phyloP scores from a whole-genome alignment of 306 rosid species.

The Cicer yamashitae region DNA sequence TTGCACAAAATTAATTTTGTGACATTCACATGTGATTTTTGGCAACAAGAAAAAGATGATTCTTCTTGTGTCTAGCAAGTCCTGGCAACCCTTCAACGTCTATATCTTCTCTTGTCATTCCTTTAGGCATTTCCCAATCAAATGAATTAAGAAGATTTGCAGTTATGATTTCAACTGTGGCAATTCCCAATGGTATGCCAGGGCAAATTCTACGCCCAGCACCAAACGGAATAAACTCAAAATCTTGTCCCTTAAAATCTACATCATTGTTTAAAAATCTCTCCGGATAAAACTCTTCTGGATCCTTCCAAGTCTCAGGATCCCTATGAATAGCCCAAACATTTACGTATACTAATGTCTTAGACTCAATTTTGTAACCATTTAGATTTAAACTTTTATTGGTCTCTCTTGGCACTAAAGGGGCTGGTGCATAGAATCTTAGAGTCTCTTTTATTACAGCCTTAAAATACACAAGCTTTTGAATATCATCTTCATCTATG shows the following conservation, averaged over 20 bases:
- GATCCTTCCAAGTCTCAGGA: neutral
- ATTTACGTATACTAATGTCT: neutral
- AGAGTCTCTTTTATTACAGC: slow-evolving; percentile 14
- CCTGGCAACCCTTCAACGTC: slow-evolving; percentile 6
- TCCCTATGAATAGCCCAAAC: slow-evolving; percentile 16
- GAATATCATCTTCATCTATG: slow-evolving; percentile 21
- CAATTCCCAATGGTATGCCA: slow-evolving; percentile 3
- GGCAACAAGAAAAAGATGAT: slow-evolving; percentile 12
- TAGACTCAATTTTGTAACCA: neutral
- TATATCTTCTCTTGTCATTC: neutral
- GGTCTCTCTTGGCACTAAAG: neutral
- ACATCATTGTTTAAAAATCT: slow-evolving; percentile 4
- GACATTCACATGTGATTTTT: neutral
- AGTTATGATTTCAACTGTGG: neutral
- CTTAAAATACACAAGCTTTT: slow-evolving; percentile 13
- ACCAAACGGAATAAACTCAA: slow-evolving; percentile 8
- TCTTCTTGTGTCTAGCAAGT: slow-evolving; percentile 19
- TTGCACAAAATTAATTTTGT: neutral
- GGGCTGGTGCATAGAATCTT: slow-evolving; percentile 9
- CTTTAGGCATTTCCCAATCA: slow-evolving; percentile 23
- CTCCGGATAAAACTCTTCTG: neutral
- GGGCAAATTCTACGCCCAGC: slow-evolving; percentile 21
- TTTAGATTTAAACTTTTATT: neutral
- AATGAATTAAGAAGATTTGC: neutral
- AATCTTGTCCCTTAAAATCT: slow-evolving; percentile 2